These are phyloP conservation scores for Pyricularia pennisetigena DNA, from an alignment of 2,329 filamentous ascomycete species.

Conservation along the genomic window DNA sequence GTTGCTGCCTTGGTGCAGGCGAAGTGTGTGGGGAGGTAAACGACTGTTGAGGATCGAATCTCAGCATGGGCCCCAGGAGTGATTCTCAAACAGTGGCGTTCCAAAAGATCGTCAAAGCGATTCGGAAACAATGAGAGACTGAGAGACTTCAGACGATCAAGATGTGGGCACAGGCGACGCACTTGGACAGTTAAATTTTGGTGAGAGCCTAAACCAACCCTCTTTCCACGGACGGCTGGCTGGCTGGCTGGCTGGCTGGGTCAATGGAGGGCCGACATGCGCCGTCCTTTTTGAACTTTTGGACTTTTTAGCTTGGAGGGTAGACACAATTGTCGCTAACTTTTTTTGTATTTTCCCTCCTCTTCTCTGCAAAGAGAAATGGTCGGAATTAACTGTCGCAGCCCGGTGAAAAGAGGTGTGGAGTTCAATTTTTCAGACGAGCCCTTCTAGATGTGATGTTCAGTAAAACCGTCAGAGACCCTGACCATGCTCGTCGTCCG, in stretches of 20 bases:
- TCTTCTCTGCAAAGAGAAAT: neutral
- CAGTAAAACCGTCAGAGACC: neutral
- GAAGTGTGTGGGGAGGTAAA: neutral
- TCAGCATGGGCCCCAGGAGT: neutral
- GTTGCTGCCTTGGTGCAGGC: neutral
- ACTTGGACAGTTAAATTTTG: neutral
- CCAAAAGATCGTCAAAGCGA: neutral
- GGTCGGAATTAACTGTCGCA: neutral
- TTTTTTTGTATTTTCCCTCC: neutral
- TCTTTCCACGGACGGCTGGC: neutral
- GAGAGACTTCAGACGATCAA: neutral
- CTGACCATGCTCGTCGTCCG: neutral
- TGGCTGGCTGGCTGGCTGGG: too few species aligned
- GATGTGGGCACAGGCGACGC: neutral
- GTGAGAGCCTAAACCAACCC: neutral
- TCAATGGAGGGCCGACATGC: neutral
- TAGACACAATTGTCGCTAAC: neutral
- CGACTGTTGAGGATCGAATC: neutral
- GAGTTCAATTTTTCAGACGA: neutral
- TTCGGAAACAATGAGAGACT: neutral
- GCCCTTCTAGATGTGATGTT: neutral
- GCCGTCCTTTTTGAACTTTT: neutral
- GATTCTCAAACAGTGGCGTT: constrained; percentile 5
- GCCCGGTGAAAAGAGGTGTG: neutral
- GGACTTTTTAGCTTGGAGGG: neutral